Evolutionary conservation across 495 filamentous ascomycete genomes (phyloP).

Genomic region (Recurvomyces mirabilis): DNA sequence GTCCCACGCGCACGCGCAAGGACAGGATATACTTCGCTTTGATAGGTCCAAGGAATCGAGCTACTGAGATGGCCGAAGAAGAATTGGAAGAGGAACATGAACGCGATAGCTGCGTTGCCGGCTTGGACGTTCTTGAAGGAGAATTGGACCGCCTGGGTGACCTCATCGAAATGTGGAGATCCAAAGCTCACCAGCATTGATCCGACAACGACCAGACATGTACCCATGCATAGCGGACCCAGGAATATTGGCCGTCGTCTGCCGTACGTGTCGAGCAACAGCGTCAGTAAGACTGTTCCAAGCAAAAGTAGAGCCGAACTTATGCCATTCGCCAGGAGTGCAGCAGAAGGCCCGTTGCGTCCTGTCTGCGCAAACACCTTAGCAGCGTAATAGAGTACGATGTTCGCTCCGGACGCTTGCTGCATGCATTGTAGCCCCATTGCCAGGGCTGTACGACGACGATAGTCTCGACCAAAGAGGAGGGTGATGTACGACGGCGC

Average conservation of each 20-base stretch:
- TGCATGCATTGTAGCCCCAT: constrained; percentile 2
- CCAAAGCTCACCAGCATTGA: constrained; percentile 3
- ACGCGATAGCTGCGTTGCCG: constrained; percentile 5
- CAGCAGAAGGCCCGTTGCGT: not conserved
- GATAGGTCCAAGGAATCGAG: constrained; percentile 4
- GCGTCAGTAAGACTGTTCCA: not conserved
- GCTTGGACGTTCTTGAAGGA: not conserved
- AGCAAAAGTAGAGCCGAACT: not conserved
- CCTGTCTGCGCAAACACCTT: constrained; percentile 5
- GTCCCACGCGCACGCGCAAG: not conserved
- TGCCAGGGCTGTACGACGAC: constrained; percentile 1
- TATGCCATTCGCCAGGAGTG: constrained; percentile 7
- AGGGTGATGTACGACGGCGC: not conserved
- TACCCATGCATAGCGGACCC: constrained; percentile 4
- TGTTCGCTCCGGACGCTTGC: not conserved
- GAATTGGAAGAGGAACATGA: constrained; percentile 6
- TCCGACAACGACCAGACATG: constrained; percentile 6
- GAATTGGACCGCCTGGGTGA: constrained; percentile 5
- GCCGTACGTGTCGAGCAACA: constrained; percentile 7
- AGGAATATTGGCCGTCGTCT: constrained; percentile 2
- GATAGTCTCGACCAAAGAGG: not conserved
- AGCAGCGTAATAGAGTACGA: constrained; percentile 4
- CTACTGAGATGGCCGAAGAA: constrained; percentile 1
- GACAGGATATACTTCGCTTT: constrained; percentile 24
- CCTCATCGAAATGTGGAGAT: constrained; percentile 2